Conservation (phyloP, 164 flowering plant genomes). For the Nelumbo lutea region DNA sequence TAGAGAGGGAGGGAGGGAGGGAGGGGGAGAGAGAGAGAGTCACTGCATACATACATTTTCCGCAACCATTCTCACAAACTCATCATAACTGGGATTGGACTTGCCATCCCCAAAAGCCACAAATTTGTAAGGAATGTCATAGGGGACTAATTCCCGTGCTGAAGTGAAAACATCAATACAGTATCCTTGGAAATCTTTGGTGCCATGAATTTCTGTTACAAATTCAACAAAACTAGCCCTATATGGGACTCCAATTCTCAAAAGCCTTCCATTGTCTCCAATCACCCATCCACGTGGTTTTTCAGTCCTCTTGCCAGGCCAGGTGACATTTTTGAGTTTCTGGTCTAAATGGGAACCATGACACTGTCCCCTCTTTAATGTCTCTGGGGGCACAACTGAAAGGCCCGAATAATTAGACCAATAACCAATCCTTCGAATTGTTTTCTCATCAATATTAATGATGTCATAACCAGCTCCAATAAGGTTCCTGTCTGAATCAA, state of each 20-base stretch:
- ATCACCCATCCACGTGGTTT: constrained; percentile 75
- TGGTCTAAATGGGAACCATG: constrained; percentile 15
- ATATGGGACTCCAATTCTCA: constrained; percentile 59
- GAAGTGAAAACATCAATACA: constrained; percentile 70
- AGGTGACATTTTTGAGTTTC: constrained; percentile 38
- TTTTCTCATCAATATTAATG: constrained; percentile 32
- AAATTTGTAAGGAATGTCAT: constrained; percentile 48
- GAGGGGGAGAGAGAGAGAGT: no score
- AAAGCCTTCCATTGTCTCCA: constrained; percentile 38
- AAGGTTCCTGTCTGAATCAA: constrained; percentile 39
- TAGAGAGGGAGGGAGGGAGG: neutral
- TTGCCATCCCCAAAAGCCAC: constrained; percentile 57
- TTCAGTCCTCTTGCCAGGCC: constrained; percentile 57
- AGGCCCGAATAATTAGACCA: constrained; percentile 56
- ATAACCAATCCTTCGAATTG: constrained; percentile 42
- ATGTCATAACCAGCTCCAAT: constrained; percentile 40
- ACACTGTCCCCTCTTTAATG: constrained; percentile 5
- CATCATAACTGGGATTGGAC: constrained; percentile 52
- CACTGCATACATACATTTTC: constrained; percentile 42
- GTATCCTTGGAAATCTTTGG: constrained; percentile 44
- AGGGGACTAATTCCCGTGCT: constrained; percentile 51
- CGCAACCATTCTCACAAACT: constrained; percentile 49
- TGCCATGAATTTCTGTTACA: constrained; percentile 28
- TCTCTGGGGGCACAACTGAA: constrained; percentile 42
- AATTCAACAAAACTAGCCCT: constrained; percentile 56